Evolutionary conservation across 495 filamentous ascomycete species (phyloP), one percentile per base, ranked within the genome.

Genomic region (Achaetomiella virescens): DNA sequence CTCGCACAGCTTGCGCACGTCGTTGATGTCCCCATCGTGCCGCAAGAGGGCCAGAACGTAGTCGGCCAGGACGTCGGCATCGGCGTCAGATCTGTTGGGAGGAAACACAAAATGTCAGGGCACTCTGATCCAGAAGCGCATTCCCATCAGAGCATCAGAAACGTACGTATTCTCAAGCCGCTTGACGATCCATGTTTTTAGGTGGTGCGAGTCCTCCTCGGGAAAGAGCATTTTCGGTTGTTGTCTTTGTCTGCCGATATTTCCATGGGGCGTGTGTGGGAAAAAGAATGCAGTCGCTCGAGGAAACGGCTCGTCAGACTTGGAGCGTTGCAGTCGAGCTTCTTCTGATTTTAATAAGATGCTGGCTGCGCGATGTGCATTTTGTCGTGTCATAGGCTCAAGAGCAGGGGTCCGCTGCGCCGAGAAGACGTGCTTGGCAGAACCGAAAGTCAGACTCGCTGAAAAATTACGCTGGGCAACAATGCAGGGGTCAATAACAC

Each of bases 51-150:
- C 92, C 29, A 97, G 75, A 0, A 98, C 89, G 65, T 97, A 98
- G 66, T 98, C 93, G 29, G 91, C 91, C 15, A 98, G 85, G 3
- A 98, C 90, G 63, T 96, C 91, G 27, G 90, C 85, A 69, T 98
- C 93, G 45, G 91, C 93, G 69, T 97, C 93, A 14, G 91, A 95
- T 53, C 90, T 96, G 57, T 9, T 62, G 17, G n/a, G 44, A 25
- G 27, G n/a, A 37, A 6, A 21, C n/a, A 11, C 8, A 47, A 15
- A 47, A 6, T 44, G 50, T 59, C 27, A 64, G 48, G 22, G 6
- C 10, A 24, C 14, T 27, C n/a, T 24, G 11, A 21, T 22, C n/a
- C 1, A 1, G 12, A 8, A 61, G 8, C 44, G n/a, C 18, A 47
- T 22, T 17, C 6, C 31, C n/a, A 8, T 21, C 12, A 2, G 31